Conservation (phyloP, 768 basidiomycete species). For the Heimioporus sp. region DNA sequence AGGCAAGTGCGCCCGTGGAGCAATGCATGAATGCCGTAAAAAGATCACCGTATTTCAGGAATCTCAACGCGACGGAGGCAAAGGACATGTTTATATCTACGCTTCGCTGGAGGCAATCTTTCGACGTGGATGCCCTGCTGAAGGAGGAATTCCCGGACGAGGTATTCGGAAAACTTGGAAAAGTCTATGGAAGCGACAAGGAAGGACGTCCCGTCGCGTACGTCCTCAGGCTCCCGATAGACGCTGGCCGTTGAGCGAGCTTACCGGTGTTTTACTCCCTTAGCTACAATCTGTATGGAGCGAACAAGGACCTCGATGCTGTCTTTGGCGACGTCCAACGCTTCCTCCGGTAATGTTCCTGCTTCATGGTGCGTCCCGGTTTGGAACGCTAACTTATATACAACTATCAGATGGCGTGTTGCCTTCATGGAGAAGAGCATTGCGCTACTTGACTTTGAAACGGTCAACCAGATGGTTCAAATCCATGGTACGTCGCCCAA, state of each 20-base stretch:
- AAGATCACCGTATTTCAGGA: conserved; percentile 31
- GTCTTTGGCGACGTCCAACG: conserved; percentile 76
- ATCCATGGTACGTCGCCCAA: conserved; percentile 52
- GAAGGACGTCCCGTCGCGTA: conserved; percentile 68
- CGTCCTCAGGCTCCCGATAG: conserved; percentile 25
- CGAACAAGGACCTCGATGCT: conserved; percentile 57
- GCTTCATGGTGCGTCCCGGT: not conserved
- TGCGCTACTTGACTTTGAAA: conserved; percentile 63
- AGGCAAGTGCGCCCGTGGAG: conserved; percentile 39
- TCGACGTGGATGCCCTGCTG: conserved; percentile 57
- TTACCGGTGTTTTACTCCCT: not conserved
- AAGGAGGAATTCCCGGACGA: conserved; percentile 63
- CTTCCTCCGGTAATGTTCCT: conserved; percentile 60
- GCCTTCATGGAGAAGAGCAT: conserved; percentile 73
- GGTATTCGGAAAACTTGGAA: conserved; percentile 62
- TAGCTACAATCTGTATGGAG: conserved; percentile 82
- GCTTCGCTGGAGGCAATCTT: conserved; percentile 67
- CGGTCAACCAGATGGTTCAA: conserved; percentile 70
- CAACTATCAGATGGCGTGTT: conserved; percentile 68
- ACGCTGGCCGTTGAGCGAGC: not conserved
- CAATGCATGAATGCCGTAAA: not conserved
- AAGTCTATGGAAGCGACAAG: conserved; percentile 69
- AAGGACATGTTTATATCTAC: conserved; percentile 66
- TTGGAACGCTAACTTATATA: conserved; percentile 7
- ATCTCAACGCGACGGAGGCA: conserved; percentile 53